A percentile compares a stretch with the other conserved stretches of the same genome.
Conservation (phyloP, 1,284 basidiomycete species). For the Irpex rosettiformis region DNA sequence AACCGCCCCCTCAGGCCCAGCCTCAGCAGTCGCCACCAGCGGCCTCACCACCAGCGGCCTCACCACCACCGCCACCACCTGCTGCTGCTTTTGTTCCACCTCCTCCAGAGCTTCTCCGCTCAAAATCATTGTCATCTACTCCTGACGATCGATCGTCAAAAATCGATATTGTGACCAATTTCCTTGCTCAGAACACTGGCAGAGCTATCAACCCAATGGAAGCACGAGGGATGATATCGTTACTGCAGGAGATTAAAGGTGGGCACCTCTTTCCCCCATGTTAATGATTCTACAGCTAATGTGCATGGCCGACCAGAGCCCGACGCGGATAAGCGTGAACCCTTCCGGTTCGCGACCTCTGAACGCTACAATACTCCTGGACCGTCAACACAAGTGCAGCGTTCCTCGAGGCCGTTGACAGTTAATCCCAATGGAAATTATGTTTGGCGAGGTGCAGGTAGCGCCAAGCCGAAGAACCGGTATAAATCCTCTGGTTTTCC, state of each 20-base stretch:
- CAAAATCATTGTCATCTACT: constrained; percentile 10
- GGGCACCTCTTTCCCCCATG: not conserved
- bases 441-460: constrained; percentile 66
- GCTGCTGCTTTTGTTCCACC: constrained; percentile 12
- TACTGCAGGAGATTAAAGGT: constrained; percentile 43
- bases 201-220: constrained; percentile 37
- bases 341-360: constrained; percentile 54
- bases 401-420: constrained; percentile 44
- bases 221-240: constrained; percentile 50
- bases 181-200: constrained; percentile 21
- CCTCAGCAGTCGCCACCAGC: constrained; percentile 9
- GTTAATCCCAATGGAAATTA: constrained; percentile 70
- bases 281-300: not conserved
- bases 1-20: constrained; percentile 1
- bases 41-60: constrained; percentile 2
- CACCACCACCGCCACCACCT: constrained; percentile 7
- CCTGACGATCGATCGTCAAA: constrained; percentile 6
- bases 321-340: constrained; percentile 36
- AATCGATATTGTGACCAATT: constrained; percentile 12
- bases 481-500: constrained; percentile 68
- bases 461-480: constrained; percentile 60
- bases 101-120: not conserved
- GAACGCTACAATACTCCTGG: constrained; percentile 28
- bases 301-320: not conserved
- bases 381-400: constrained; percentile 24